These are phyloP conservation scores for Dothistroma septosporum DNA, from an alignment of 2,329 filamentous ascomycete genomes.

Conservation along the genomic window DNA sequence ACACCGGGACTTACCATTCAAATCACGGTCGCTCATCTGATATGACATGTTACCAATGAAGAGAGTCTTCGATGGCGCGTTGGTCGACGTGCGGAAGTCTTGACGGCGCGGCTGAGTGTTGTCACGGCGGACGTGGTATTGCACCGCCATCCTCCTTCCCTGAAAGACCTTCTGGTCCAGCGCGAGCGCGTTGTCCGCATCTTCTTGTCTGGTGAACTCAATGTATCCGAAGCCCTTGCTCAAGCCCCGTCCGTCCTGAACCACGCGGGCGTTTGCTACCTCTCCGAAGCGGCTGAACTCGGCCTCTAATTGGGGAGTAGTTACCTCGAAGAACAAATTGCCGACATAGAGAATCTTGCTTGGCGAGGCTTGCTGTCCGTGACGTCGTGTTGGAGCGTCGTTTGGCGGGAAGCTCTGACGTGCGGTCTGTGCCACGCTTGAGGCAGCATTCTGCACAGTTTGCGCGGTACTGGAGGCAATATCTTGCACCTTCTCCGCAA, in stretches of 20 bases:
- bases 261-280: constrained; percentile 51
- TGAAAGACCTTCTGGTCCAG: constrained; percentile 59
- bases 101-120: neutral
- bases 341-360: constrained; percentile 57
- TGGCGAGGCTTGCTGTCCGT: constrained; percentile 20
- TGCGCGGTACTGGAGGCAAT: constrained; percentile 8
- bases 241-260: constrained; percentile 59
- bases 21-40: constrained; percentile 76
- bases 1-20: constrained; percentile 51
- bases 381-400: constrained; percentile 16
- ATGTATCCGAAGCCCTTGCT: constrained; percentile 71
- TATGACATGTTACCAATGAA: constrained; percentile 85
- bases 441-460: constrained; percentile 7
- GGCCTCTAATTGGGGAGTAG: constrained; percentile 55
- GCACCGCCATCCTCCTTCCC: constrained; percentile 60
- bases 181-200: constrained; percentile 55
- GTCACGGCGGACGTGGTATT: constrained; percentile 48
- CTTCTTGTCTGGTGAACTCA: constrained; percentile 52
- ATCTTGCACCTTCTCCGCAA: constrained; percentile 12
- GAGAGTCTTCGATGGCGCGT: constrained; percentile 60
- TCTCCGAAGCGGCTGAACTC: constrained; percentile 58
- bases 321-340: constrained; percentile 67
- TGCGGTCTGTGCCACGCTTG: constrained; percentile 1
- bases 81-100: constrained; percentile 14
- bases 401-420: neutral